Base-by-base conservation (phyloP, 352 stramenopile genomes). In the Pythium pectinolyticum region DNA sequence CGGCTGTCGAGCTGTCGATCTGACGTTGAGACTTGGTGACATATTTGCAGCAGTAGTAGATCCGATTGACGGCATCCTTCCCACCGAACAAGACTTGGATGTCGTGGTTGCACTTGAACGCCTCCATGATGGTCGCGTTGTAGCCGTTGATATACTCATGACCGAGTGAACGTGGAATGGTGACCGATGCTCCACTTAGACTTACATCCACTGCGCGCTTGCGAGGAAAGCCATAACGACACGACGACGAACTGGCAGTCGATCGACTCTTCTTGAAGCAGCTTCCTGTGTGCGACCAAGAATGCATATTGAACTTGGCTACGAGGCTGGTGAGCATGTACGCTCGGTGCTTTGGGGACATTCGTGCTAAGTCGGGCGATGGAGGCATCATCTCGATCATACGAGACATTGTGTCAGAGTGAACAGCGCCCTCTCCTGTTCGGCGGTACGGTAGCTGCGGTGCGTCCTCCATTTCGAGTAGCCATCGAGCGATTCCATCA, bases 31-130 rank as follows among this genome's bases (percentile, higher is more conserved):
- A 9, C 12, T 64, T 64, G n/a, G 57, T 64, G 10, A 64, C 34
- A 24, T 64, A 64, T 22, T 64, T 64, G 47, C 57, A 64, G 19
- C 31, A 41, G 25, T 64, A 57, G 20, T 57, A 64, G 15, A 64
- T 57, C 27, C 57, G 14, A 20, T 57, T 50, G 8, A 64, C 47
- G 17, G 46, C 47, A 10, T 64, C 35, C n/a, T 64, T 64, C 2
- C 57, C 47, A 40, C 52, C 39, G 20, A 60, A 49, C 5, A 60
- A 14, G 14, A 60, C 27, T 20, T 66, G 58, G 25, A 59, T 17
- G 20, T 66, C 58, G 22, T 66, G 48, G 37, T 66, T 66, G 20
- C 58, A 58, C 39, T 66, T 66, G 58, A 66, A 66, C n/a, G 17
- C 22, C 14, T 24, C 19, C 59, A 66, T 39, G 27, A 63, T 57